phyloP scores from a whole-genome alignment of 2,329 filamentous ascomycete genomes.

The Fusarium tuaranense region DNA sequence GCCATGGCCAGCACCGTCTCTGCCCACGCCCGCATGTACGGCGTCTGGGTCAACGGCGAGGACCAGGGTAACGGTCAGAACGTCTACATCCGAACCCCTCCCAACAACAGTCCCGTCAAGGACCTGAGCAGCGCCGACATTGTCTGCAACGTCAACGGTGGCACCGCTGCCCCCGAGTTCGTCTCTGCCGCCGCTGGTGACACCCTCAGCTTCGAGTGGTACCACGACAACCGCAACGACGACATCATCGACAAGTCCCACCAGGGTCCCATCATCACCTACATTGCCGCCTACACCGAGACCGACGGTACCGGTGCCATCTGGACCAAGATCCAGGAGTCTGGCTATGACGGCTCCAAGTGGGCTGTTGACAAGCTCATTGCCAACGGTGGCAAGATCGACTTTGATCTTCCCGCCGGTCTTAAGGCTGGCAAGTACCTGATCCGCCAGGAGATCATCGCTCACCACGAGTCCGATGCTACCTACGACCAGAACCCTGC shows the following conservation, averaged over 20 bases:
- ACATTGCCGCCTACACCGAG: conserved; percentile 59
- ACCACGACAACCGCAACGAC: conserved; percentile 61
- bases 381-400: conserved; percentile 60
- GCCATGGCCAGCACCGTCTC: conserved; percentile 54
- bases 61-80: conserved; percentile 56
- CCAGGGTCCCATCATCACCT: conserved; percentile 65
- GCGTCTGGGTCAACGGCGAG: conserved; percentile 60
- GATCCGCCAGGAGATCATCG: conserved; percentile 67
- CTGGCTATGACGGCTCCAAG: conserved; percentile 52
- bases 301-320: conserved; percentile 60
- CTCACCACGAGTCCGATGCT: conserved; percentile 59
- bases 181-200: conserved; percentile 60
- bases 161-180: conserved; percentile 52
- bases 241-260: conserved; percentile 66
- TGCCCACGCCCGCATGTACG: conserved; percentile 60
- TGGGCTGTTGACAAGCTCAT: conserved; percentile 61
- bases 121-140: conserved; percentile 56
- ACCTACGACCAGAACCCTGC: conserved; percentile 45
- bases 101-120: conserved; percentile 59
- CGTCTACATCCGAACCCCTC: conserved; percentile 58
- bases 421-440: conserved; percentile 65
- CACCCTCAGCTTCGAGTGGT: conserved; percentile 62
- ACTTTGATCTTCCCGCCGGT: conserved; percentile 58
- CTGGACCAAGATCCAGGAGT: conserved; percentile 61
- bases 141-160: conserved; percentile 59